These are phyloP conservation scores for Prasinococcaceae sp. DNA, from an alignment of 139 green algal species.

Conservation along the genomic window DNA sequence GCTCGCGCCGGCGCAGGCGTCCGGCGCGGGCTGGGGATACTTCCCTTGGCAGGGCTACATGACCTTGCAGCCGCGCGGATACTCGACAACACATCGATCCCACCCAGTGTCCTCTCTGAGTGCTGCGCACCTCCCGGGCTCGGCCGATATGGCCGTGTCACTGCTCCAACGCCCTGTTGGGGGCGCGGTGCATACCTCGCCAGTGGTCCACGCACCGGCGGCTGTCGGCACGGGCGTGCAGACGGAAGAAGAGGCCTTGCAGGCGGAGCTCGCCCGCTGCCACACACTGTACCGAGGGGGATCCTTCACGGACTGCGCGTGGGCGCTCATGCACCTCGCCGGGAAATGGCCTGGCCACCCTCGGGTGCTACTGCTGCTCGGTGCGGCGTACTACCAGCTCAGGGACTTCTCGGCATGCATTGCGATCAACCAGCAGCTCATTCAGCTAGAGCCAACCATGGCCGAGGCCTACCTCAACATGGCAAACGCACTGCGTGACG, in stretches of 20 bases:
- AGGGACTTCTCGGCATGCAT: conserved; percentile 30
- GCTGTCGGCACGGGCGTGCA: background rate
- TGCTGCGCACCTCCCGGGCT: background rate
- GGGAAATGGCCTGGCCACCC: conserved; percentile 19
- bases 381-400: conserved; percentile 66
- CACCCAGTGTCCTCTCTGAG: background rate
- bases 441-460: conserved; percentile 36
- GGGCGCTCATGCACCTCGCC: background rate
- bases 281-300: conserved; percentile 1
- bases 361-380: conserved; percentile 65
- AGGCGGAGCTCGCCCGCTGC: background rate
- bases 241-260: no score
- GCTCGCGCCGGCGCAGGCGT: background rate
- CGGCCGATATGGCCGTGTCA: background rate
- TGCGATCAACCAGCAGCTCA: conserved; percentile 28
- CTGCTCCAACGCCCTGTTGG: background rate
- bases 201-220: background rate
- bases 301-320: background rate
- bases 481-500: conserved; percentile 59
- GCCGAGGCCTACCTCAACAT: conserved; percentile 41
- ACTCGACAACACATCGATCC: background rate
- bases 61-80: background rate
- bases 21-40: no score
- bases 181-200: background rate
- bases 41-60: no score